Base-by-base conservation (phyloP, 352 stramenopile species). In the Phytophthora litchii region DNA sequence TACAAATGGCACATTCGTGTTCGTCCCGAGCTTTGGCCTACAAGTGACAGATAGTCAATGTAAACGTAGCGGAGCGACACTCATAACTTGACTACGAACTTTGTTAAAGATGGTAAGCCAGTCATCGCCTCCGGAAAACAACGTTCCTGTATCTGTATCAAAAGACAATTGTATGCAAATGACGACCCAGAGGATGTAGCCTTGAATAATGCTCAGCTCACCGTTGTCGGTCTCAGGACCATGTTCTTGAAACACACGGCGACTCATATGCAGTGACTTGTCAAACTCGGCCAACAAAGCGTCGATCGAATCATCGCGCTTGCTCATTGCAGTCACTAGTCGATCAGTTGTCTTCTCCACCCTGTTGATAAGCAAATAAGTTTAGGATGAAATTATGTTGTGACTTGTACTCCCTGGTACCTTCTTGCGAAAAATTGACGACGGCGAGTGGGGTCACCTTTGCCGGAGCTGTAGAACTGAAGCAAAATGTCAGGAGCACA, bases 281-380 rank as follows among this genome's bases (percentile, higher is more conserved):
- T 94, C 85, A 25, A 96, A 88, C 54, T 94, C 80, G 0, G 64
- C 74, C 1, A 96, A 70, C n/a, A 96, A 61, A 4, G 72, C 74
- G 55, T 96, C 87, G 54, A 96, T 88, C 8, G 85, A 94, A 58
- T 96, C 85, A 49, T 90, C 77, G 2, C 75, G 71, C 17, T 76
- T 73, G 12, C 64, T 62, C 70, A 92, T 89, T 5, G 80, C 82
- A 4, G 59, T 44, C 21, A 91, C 69, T 9, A 94, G 59, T 20
- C 78, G 73, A 47, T 88, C 67, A 0, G 80, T 80, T 19, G 86
- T 83, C 32, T 75, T 73, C 1, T 63, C 60, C 29, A 94, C 72
- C 72, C 83, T 92, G 16, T 11, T 40, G 29, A 23, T n/a, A 46
- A 21, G 21, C 10, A 41, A 36, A 48, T 8, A 36, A 43, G 9